Percentiles rank a stretch among this genome's conserved stretches.
These are phyloP conservation scores for Eucalyptus grandis DNA, from an alignment of 345 rosid species.

Conservation along the genomic window DNA sequence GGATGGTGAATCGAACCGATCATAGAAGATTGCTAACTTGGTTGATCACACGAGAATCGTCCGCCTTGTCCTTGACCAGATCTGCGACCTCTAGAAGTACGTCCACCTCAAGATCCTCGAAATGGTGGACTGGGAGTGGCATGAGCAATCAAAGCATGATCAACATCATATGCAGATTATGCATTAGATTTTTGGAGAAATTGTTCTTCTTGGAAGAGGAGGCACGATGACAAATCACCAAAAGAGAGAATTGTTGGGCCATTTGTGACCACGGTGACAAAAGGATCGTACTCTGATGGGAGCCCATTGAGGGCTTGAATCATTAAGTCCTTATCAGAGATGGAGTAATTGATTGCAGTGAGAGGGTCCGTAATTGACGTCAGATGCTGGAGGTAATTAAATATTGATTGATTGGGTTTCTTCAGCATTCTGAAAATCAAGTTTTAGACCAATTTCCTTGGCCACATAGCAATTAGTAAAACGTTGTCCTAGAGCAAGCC, in stretches of 20 bases:
- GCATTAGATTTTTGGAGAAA: background rate
- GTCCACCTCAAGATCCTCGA: background rate
- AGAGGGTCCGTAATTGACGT: background rate
- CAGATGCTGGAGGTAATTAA: background rate
- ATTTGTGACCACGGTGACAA: background rate
- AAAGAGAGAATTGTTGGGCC: background rate
- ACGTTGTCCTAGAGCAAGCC: background rate
- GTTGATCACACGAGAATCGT: background rate
- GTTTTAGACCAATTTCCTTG: background rate
- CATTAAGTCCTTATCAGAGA: background rate
- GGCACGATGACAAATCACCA: background rate
- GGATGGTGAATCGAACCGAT: background rate
- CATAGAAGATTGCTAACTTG: background rate
- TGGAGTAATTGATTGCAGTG: background rate
- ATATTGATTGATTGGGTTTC: background rate
- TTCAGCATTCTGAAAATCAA: background rate
- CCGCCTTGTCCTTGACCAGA: background rate
- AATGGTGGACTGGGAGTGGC: background rate
- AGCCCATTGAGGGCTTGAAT: background rate
- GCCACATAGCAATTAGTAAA: background rate
- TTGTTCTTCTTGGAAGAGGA: background rate
- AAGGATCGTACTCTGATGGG: background rate
- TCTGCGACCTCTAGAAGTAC: background rate
- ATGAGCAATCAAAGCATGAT: background rate
- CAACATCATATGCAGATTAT: too few relatives aligned